Base-by-base conservation (phyloP, 2,329 filamentous ascomycete genomes). In the Davidsoniella australis region DNA sequence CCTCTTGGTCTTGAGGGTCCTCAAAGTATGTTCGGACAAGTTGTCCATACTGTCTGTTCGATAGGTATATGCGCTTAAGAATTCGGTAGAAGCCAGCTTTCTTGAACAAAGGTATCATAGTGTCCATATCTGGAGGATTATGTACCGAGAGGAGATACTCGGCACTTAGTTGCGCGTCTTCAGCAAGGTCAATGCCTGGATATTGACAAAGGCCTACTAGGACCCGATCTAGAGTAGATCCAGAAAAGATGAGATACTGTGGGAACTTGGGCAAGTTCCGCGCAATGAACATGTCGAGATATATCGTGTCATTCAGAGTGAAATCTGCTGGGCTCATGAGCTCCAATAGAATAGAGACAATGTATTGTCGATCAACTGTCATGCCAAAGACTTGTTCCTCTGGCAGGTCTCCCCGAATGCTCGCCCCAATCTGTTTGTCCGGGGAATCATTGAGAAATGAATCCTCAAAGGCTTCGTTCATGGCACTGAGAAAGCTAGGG, bases 401-500 rank as follows among this genome's bases (percentile, higher is more conserved):
- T 0, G 73, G 69, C 50, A 78, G 59, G 49, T 78, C 72, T 51
- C 68, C 67, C 16, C 63, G 57, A 56, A 56, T 68, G 55, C 48
- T 68, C 45, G 72, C 75, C 55, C 73, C 80, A 48, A 70, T 66
- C 24, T 72, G 68, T 55, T 73, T 73, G 45, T 85, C 79, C 2
- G 77, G 72, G 6, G 78, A 75, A 54, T 88, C 84, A 57, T 98
- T 98, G 49, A 98, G 67, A 57, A 94, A 98, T 0, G 80, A 72
- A 59, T 98, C 89, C 61, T 98, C 91, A 57, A 98, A 98, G 1
- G 89, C 91, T 63, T 98, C 93, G 57, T 98, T 98, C 39, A 98
- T 68, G 57, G 89, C 85, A 61, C 88, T 96, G 66, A 98, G 74
- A 57, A 96, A 94, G 62, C 85, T 95, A 1, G 87, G 78, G 0